Base-by-base conservation (phyloP, 2,329 filamentous ascomycete species). In the Colletotrichum aenigma region DNA sequence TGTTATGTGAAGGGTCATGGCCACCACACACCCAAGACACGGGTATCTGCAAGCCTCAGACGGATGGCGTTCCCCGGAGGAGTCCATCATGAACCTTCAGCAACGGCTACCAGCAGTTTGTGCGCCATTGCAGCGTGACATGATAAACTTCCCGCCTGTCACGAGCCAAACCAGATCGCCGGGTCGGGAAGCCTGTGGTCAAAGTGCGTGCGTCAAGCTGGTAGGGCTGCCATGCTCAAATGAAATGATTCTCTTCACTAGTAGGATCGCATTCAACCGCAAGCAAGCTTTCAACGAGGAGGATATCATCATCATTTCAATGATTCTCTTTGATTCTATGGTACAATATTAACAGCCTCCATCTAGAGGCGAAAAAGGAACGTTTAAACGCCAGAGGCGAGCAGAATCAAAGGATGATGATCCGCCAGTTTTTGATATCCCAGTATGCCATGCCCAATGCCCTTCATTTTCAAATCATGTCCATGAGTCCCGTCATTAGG, bases 161-260 rank as follows among this genome's bases (percentile, higher is more conserved):
- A 6, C 3, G 5, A 65, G 56, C 3, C 52, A 64, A 69, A 75
- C 48, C 73, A 48, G 1, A 1, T 48, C 4, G 4, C 2, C 34
- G 73, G 70, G 64, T 69, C 56, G 6, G 13, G 56, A 4, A 36
- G 38, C 24, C 32, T 6, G 34, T 74, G 6, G 21, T 13, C 10
- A 21, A 48, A 21, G 43, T 48, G 6, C 43, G 10, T 7, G n/a
- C 43, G 43, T 48, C 6, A 21, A 13, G 43, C 6, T n/a, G 0
- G 43, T 21, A 21, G n/a, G 10, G n/a, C 4, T 0, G 0, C 43
- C 4, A 1, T 48, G n/a, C n/a, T 48, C 0, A 12, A 3, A 0
- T 13, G 1, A 13, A 2, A 48, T 48, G 43, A 48, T n/a, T n/a
- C n/a, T n/a, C n/a, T n/a, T 52, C 10, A 21, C 5, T 13, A 13